Percentiles rank a stretch among this genome's conserved stretches.
These are phyloP conservation scores for Diutina sp. DNA, from an alignment of 1,139 yeast species.

Conservation along the genomic window DNA sequence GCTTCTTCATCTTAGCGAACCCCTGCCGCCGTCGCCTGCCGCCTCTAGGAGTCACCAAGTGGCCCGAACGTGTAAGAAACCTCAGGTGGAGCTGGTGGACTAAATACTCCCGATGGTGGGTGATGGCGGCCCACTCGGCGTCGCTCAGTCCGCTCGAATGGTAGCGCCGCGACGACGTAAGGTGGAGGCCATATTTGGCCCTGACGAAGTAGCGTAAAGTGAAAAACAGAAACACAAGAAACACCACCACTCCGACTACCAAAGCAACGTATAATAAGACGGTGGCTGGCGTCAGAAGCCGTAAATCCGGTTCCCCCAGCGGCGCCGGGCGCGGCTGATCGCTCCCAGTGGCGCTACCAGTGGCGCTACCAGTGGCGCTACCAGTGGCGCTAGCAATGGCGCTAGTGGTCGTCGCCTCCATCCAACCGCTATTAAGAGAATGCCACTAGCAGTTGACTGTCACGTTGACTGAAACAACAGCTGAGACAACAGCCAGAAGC, in stretches of 20 bases:
- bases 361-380: too few relatives aligned
- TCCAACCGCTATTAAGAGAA: too few relatives aligned
- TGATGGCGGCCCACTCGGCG: constrained; percentile 19
- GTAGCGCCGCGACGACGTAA: constrained; percentile 16
- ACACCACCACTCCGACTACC: constrained; percentile 48
- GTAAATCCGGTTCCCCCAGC: not conserved
- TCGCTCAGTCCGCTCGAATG: constrained; percentile 4
- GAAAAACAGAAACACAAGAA: constrained; percentile 41
- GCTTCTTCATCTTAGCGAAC: constrained; percentile 35
- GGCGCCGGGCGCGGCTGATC: not conserved
- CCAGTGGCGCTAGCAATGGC: too few relatives aligned
- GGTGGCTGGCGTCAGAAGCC: not conserved
- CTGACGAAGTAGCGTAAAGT: constrained; percentile 46
- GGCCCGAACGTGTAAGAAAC: not conserved
- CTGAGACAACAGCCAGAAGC: not conserved
- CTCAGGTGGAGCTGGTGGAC: constrained; percentile 21
- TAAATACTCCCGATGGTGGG: constrained; percentile 16
- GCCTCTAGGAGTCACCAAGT: constrained; percentile 10
- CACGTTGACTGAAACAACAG: not conserved
- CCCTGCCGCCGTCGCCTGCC: constrained; percentile 26
- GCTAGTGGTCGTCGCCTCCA: too few relatives aligned
- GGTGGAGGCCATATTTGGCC: constrained; percentile 41
- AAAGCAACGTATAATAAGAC: constrained; percentile 20
- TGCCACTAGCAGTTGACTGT: not conserved
- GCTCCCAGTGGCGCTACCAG: not conserved